Conservation (phyloP, 176 grass and related monocot species). For the Hsuehochloa calcarea region DNA sequence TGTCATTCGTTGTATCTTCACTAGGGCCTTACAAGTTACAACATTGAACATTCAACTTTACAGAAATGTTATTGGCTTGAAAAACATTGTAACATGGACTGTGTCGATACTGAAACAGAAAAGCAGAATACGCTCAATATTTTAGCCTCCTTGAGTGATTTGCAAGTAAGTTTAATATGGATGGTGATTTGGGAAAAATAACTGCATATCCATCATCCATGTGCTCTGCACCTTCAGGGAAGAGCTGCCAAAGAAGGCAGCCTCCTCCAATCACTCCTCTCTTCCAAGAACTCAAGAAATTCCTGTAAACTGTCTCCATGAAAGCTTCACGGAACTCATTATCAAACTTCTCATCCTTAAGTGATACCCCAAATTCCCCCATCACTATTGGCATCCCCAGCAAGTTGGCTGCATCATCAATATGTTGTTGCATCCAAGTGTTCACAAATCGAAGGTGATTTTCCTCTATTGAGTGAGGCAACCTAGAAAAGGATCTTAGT, state of each 20-base stretch:
- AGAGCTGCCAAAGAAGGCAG: constrained; percentile 87
- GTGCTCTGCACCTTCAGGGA: constrained; percentile 76
- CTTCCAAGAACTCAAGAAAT: constrained; percentile 51
- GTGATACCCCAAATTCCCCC: constrained; percentile 74
- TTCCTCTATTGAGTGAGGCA: constrained; percentile 49
- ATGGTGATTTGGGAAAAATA: constrained; percentile 56
- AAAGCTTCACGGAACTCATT: constrained; percentile 57
- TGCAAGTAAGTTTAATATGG: constrained; percentile 46
- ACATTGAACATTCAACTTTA: background rate
- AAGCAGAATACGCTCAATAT: constrained; percentile 18
- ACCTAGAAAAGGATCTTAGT: constrained; percentile 45
- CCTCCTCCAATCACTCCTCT: constrained; percentile 61
- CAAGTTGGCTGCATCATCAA: constrained; percentile 62
- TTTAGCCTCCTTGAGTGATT: constrained; percentile 49
- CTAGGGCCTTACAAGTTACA: constrained; percentile 6
- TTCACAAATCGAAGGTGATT: constrained; percentile 61
- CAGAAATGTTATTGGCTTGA: background rate
- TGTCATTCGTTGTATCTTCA: background rate
- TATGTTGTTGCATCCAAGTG: constrained; percentile 81
- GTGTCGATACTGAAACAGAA: background rate
- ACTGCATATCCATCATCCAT: constrained; percentile 97
- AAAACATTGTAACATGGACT: background rate
- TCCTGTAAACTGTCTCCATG: constrained; percentile 59
- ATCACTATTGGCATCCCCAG: constrained; percentile 74
- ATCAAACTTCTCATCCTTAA: constrained; percentile 62